Evolutionary conservation across 2,329 filamentous ascomycete species (phyloP).

Genomic region (Botrytis elliptica): DNA sequence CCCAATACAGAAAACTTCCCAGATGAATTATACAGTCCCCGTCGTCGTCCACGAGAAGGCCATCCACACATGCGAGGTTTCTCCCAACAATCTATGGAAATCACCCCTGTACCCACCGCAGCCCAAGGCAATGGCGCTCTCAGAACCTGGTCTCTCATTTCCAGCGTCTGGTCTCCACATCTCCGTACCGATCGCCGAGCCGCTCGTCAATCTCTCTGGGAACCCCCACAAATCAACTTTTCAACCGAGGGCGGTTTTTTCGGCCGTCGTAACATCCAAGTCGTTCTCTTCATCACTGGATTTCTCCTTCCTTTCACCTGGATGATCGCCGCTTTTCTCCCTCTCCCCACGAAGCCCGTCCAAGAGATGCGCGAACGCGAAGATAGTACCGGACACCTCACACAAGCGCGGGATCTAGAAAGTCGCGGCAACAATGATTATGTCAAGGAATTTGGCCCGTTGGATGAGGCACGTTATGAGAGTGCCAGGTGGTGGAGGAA

Average conservation of each 20-base stretch:
- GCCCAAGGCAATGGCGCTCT: slow-evolving; percentile 28
- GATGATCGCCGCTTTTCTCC: slow-evolving; percentile 75
- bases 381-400: slow-evolving; percentile 36
- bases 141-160: slow-evolving; percentile 52
- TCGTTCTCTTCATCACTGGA: slow-evolving; percentile 71
- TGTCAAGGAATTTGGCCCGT: slow-evolving; percentile 33
- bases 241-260: slow-evolving; percentile 58
- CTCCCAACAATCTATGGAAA: slow-evolving; percentile 46
- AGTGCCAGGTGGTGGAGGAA: slow-evolving; percentile 66
- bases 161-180: slow-evolving; percentile 73
- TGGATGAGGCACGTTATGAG: slow-evolving; percentile 43
- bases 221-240: slow-evolving; percentile 69
- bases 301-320: slow-evolving; percentile 80
- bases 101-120: slow-evolving; percentile 39
- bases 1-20: slow-evolving; percentile 51
- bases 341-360: slow-evolving; percentile 61
- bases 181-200: slow-evolving; percentile 62
- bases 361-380: slow-evolving; percentile 51
- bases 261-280: slow-evolving; percentile 69
- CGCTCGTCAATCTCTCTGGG: slow-evolving; percentile 63
- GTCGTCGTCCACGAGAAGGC: slow-evolving; percentile 46
- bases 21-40: slow-evolving; percentile 47
- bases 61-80: slow-evolving; percentile 29
- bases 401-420: neutral
- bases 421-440: slow-evolving; percentile 30